phyloP scores from a whole-genome alignment of 1,284 basidiomycete genomes.

The Coniophora puteana region DNA sequence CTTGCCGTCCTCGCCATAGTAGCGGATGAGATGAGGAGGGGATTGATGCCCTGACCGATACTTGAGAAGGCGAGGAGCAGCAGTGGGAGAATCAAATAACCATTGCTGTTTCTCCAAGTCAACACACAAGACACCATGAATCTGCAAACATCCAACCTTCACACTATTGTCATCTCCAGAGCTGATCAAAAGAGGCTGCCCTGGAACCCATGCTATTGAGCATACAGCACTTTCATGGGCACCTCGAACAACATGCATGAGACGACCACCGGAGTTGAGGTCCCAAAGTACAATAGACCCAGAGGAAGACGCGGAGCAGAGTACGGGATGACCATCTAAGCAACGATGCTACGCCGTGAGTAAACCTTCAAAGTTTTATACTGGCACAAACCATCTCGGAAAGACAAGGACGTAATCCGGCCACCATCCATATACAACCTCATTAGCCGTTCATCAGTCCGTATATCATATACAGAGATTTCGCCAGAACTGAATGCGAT shows the following conservation, averaged over 20 bases:
- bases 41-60: slow-evolving; percentile 89
- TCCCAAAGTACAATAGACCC: slow-evolving; percentile 93
- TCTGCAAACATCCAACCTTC: slow-evolving; percentile 52
- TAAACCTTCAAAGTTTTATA: slow-evolving; percentile 1
- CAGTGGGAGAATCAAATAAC: slow-evolving; percentile 90
- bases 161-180: slow-evolving; percentile 92
- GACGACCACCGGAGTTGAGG: slow-evolving; percentile 73
- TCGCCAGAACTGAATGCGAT: slow-evolving; percentile 88
- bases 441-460: slow-evolving; percentile 86
- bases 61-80: slow-evolving; percentile 86
- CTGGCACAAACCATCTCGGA: slow-evolving; percentile 73
- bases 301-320: slow-evolving; percentile 83
- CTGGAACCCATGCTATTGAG: slow-evolving; percentile 84
- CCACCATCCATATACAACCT: slow-evolving; percentile 87
- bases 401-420: slow-evolving; percentile 72
- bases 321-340: slow-evolving; percentile 79
- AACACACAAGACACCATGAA: not conserved
- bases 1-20: slow-evolving; percentile 96
- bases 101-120: slow-evolving; percentile 73
- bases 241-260: slow-evolving; percentile 80
- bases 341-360: slow-evolving; percentile 5
- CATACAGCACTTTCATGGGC: slow-evolving; percentile 85
- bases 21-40: slow-evolving; percentile 90
- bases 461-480: slow-evolving; percentile 86
- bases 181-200: slow-evolving; percentile 85